Conservation (phyloP, 2,329 filamentous ascomycete species). For the Teratosphaeriaceae sp. region DNA sequence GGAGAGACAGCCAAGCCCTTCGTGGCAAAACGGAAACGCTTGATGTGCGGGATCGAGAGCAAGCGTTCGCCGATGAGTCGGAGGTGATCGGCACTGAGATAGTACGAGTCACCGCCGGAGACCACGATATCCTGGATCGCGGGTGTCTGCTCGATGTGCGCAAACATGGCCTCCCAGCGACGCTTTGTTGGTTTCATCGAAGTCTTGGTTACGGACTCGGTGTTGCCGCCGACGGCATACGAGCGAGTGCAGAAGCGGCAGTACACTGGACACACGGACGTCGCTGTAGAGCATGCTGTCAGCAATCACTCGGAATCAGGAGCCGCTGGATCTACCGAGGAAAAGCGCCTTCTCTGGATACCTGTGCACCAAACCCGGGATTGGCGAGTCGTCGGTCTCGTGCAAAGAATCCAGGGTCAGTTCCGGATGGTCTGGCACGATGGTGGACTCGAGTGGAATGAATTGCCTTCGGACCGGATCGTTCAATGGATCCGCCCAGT, state of each 20-base stretch:
- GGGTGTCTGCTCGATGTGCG: constrained; percentile 48
- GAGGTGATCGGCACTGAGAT: constrained; percentile 48
- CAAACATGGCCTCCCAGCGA: constrained; percentile 52
- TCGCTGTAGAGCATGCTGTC: constrained; percentile 35
- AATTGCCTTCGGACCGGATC: constrained; percentile 58
- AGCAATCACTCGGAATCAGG: neutral
- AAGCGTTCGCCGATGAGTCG: constrained; percentile 49
- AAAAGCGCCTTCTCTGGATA: constrained; percentile 59
- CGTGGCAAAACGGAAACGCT: constrained; percentile 54
- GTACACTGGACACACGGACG: constrained; percentile 56
- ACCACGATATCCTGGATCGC: constrained; percentile 53
- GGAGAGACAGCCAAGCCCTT: constrained; percentile 57
- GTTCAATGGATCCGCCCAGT: constrained; percentile 53
- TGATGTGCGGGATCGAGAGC: constrained; percentile 51
- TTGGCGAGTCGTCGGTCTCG: constrained; percentile 50
- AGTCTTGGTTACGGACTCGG: constrained; percentile 40
- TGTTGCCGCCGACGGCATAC: constrained; percentile 52
- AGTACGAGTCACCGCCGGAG: constrained; percentile 57
- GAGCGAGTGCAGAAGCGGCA: constrained; percentile 58
- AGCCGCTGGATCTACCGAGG: constrained; percentile 40
- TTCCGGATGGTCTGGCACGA: constrained; percentile 49
- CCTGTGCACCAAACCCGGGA: constrained; percentile 54
- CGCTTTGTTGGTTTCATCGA: constrained; percentile 30
- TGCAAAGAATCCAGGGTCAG: constrained; percentile 53
- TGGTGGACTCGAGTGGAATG: constrained; percentile 48